Conservation (phyloP, 2,329 filamentous ascomycete species). For the Talaromyces sp. region DNA sequence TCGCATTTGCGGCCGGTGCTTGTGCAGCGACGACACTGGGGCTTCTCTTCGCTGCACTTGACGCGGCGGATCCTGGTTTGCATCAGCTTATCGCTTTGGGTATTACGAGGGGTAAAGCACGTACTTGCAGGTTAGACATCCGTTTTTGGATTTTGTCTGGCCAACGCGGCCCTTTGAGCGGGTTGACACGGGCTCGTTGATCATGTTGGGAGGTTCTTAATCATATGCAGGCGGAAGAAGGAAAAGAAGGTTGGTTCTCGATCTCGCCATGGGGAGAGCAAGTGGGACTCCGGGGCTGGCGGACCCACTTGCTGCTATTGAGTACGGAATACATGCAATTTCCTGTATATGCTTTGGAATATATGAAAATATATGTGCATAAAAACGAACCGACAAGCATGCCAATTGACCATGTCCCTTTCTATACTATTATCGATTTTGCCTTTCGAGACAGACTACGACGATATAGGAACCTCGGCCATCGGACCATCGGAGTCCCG, state of each 20-base stretch:
- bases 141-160: slow-evolving; percentile 18
- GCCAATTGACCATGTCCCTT: no score
- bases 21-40: slow-evolving; percentile 24
- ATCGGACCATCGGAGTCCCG: neutral
- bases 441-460: no score
- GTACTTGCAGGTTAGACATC: slow-evolving; percentile 31
- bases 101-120: slow-evolving; percentile 8
- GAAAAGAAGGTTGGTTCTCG: neutral
- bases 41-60: slow-evolving; percentile 32
- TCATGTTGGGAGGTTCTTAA: neutral
- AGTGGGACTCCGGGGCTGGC: no score
- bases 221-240: neutral
- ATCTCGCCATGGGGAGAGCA: no score
- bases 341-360: no score
- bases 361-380: no score
- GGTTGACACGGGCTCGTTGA: neutral
- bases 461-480: no score
- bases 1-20: slow-evolving; percentile 28
- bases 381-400: no score
- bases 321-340: no score
- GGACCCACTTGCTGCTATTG: neutral
- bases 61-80: slow-evolving; percentile 23
- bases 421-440: no score
- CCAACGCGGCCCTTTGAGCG: neutral
- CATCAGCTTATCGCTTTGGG: neutral